A percentile compares a stretch with the other conserved stretches of the same genome.
Conservation (phyloP, 2,329 filamentous ascomycete species). For the Aureobasidium namibiae region DNA sequence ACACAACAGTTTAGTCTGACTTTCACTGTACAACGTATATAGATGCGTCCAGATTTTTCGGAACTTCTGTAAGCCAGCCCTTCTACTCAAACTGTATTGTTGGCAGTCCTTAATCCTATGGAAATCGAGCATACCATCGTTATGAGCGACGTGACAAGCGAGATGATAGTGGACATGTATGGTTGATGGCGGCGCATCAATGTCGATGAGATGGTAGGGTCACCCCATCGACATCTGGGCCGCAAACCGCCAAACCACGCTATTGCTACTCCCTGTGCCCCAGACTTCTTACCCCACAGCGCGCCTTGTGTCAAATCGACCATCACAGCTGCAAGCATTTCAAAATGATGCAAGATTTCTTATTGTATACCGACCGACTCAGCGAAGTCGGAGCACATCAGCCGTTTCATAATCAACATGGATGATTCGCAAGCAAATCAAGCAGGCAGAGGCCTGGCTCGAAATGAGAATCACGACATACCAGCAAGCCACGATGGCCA, state of each 20-base stretch:
- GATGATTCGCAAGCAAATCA: background rate
- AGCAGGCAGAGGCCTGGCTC: background rate
- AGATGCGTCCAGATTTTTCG: no score
- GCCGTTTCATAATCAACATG: background rate
- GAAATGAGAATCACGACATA: background rate
- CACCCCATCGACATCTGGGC: background rate
- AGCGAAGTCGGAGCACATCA: background rate
- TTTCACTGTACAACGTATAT: no score
- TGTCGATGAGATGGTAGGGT: background rate
- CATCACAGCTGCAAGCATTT: background rate
- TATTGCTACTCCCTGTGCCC: constrained; percentile 5
- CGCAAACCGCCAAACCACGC: background rate
- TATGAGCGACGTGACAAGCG: no score
- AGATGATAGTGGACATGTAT: no score
- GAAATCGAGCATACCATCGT: no score
- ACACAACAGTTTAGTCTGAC: no score
- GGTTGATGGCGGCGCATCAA: background rate
- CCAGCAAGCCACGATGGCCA: background rate
- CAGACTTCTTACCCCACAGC: background rate
- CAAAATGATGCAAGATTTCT: background rate
- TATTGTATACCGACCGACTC: background rate
- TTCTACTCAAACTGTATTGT: no score
- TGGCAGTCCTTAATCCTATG: no score
- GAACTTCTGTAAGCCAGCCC: no score
- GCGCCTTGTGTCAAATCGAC: background rate